Evolutionary conservation across 163 green algal species (phyloP).

Genomic region (Trebouxiophyceae sp.): DNA sequence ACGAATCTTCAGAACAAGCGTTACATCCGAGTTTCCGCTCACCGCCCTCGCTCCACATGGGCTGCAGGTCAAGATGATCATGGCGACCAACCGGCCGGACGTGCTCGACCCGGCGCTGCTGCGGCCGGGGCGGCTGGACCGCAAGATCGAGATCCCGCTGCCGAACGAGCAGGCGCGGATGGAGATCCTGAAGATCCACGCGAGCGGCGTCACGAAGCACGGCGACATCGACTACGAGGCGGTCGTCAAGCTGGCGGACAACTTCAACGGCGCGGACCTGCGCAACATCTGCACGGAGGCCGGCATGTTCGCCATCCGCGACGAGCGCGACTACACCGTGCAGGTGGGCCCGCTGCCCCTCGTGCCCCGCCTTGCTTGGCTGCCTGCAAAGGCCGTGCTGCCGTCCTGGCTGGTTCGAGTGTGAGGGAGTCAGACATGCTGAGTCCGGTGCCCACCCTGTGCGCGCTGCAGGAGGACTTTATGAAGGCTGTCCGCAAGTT

Average conservation of each 20-base stretch:
- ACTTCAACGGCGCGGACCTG: constrained; percentile 99
- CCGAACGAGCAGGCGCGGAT: constrained; percentile 90
- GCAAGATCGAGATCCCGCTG: constrained; percentile 98
- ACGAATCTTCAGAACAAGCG: neutral
- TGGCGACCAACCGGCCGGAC: constrained; percentile 80
- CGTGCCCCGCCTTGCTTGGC: too few species aligned
- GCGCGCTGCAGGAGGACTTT: constrained; percentile 98
- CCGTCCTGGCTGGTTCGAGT: too few species aligned
- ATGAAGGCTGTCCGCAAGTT: constrained; percentile 99
- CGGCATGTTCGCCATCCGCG: constrained; percentile 98
- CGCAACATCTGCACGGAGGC: constrained; percentile 96
- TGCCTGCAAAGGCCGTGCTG: too few species aligned
- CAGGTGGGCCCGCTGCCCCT: constrained; percentile 10
- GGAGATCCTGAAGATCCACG: constrained; percentile 99
- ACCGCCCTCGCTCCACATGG: too few species aligned
- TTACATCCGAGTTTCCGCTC: too few species aligned
- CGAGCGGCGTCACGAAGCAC: constrained; percentile 88
- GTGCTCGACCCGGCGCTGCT: constrained; percentile 88
- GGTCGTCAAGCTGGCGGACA: constrained; percentile 89
- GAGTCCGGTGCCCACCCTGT: too few species aligned
- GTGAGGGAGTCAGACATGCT: too few species aligned
- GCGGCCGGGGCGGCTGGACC: constrained; percentile 84
- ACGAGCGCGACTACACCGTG: constrained; percentile 93
- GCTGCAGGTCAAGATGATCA: constrained; percentile 85
- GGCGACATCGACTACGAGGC: constrained; percentile 99